Evolutionary conservation across 208 protist genomes (phyloP).

Genomic region (Strigomonas oncopelti): DNA sequence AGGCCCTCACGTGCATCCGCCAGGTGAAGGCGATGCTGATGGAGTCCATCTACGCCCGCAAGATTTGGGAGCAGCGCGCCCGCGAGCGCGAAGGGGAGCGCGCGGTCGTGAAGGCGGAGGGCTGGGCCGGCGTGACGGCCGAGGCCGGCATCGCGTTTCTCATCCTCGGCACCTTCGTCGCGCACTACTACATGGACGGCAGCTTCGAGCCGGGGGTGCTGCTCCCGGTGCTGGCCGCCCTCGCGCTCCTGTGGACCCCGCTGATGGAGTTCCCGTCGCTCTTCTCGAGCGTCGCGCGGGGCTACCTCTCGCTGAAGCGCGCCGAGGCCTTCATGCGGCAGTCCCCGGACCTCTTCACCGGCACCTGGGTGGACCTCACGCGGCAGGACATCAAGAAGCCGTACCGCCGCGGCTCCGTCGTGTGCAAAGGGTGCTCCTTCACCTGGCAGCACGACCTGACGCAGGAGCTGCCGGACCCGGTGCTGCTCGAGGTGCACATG

Average conservation of each 20-base stretch:
- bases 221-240: slow-evolving; percentile 36
- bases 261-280: slow-evolving; percentile 48
- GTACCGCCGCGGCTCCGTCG: slow-evolving; percentile 51
- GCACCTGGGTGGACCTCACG: slow-evolving; percentile 59
- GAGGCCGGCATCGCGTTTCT: slow-evolving; percentile 25
- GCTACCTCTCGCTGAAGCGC: slow-evolving; percentile 54
- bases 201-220: slow-evolving; percentile 20
- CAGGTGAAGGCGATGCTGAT: slow-evolving; percentile 59
- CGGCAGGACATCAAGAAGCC: slow-evolving; percentile 26
- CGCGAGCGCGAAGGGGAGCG: slow-evolving; percentile 23
- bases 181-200: slow-evolving; percentile 17
- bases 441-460: slow-evolving; percentile 71
- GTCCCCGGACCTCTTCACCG: slow-evolving; percentile 57
- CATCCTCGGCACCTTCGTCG: slow-evolving; percentile 22
- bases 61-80: slow-evolving; percentile 26
- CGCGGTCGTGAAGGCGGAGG: slow-evolving; percentile 30
- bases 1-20: slow-evolving; percentile 34
- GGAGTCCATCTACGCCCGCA: slow-evolving; percentile 30
- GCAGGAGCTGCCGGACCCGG: slow-evolving; percentile 24
- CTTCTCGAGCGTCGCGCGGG: slow-evolving; percentile 41
- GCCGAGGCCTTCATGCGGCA: slow-evolving; percentile 62
- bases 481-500: slow-evolving; percentile 57
- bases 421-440: slow-evolving; percentile 64
- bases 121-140: slow-evolving; percentile 23
- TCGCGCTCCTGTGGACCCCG: slow-evolving; percentile 39